phyloP scores from a whole-genome alignment of 495 filamentous ascomycete species.

The Terfezia boudieri region DNA sequence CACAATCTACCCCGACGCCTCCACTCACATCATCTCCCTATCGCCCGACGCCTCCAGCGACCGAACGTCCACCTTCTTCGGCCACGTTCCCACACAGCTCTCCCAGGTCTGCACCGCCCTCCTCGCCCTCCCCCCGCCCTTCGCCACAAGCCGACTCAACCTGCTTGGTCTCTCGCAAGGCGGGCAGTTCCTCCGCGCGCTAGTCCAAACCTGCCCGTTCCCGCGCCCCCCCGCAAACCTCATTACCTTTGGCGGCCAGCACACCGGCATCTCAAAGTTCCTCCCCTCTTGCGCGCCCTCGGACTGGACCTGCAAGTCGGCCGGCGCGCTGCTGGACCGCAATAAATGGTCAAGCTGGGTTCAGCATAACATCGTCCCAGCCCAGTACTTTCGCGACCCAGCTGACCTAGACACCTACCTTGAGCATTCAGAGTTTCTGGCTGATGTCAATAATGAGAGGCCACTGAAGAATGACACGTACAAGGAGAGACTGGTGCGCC shows the following conservation, averaged over 20 bases:
- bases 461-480: slow-evolving; percentile 49
- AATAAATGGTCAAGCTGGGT: slow-evolving; percentile 49
- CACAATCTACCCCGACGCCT: slow-evolving; percentile 53
- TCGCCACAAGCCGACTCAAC: slow-evolving; percentile 43
- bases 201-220: slow-evolving; percentile 70
- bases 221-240: slow-evolving; percentile 53
- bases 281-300: slow-evolving; percentile 33
- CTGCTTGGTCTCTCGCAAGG: slow-evolving; percentile 89
- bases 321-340: slow-evolving; percentile 32
- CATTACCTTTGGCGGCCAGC: slow-evolving; percentile 79
- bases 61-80: slow-evolving; percentile 67
- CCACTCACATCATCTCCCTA: slow-evolving; percentile 61
- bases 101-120: slow-evolving; percentile 60
- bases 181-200: slow-evolving; percentile 85
- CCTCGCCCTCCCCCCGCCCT: slow-evolving; percentile 47
- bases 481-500: slow-evolving; percentile 38
- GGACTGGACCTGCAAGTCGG: slow-evolving; percentile 64
- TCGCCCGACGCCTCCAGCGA: slow-evolving; percentile 42
- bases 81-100: slow-evolving; percentile 68
- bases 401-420: slow-evolving; percentile 50
- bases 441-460: slow-evolving; percentile 96
- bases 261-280: slow-evolving; percentile 81
- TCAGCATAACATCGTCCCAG: slow-evolving; percentile 63
- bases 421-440: slow-evolving; percentile 73
- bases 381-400: slow-evolving; percentile 81